These are phyloP conservation scores for Capronia epimyces DNA, from an alignment of 2,329 filamentous ascomycete species.

Conservation along the genomic window DNA sequence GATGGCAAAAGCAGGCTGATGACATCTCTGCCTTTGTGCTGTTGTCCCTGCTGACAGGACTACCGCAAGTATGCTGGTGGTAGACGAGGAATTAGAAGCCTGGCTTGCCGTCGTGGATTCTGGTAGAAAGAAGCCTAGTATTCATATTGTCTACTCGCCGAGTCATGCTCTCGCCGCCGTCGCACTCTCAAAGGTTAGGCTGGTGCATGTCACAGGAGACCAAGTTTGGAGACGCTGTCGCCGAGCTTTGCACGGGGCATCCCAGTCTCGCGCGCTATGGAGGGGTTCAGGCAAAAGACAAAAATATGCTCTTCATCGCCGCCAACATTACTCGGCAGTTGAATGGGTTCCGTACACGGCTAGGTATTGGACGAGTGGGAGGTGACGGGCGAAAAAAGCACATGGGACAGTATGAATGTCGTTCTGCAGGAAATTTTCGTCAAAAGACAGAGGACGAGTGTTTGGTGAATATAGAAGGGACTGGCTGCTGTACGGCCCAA, in stretches of 20 bases:
- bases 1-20: too few species aligned
- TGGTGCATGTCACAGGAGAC: conserved; percentile 27
- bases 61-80: too few species aligned
- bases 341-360: conserved; percentile 23
- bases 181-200: conserved; percentile 24
- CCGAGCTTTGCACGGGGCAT: conserved; percentile 27
- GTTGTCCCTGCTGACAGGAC: too few species aligned
- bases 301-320: conserved; percentile 24
- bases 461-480: conserved; percentile 23
- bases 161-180: conserved; percentile 23
- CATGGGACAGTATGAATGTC: conserved; percentile 21
- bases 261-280: conserved; percentile 27
- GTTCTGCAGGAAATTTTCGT: conserved; percentile 19
- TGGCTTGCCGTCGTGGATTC: too few species aligned
- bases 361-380: conserved; percentile 16
- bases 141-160: too few species aligned
- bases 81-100: too few species aligned
- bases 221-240: conserved; percentile 25
- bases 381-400: conserved; percentile 24
- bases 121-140: too few species aligned
- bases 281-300: conserved; percentile 22
- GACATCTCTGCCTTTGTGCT: too few species aligned
- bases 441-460: conserved; percentile 24
- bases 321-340: conserved; percentile 28
- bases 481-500: conserved; percentile 27